Evolutionary conservation across 306 rosid genomes (phyloP), one percentile per base, ranked within the genome.

Genomic region (Pyrus pyrifolia): DNA sequence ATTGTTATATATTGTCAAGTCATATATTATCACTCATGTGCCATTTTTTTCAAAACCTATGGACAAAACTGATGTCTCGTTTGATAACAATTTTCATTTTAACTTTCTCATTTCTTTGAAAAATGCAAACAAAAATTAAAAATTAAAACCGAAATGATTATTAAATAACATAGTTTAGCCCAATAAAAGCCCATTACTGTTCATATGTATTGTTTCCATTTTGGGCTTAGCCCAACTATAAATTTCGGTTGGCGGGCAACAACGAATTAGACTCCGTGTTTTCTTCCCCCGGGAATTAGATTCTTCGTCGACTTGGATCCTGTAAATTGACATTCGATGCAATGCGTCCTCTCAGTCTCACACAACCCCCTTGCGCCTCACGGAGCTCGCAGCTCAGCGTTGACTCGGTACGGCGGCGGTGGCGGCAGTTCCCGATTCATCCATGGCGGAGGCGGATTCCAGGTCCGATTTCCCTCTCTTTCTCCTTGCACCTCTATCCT

Each of bases 401-500:
- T 38, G 61, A 64, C 76, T 65, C 87, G 42, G 38, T 29, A 79
- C 69, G 82, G 13, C 85, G 92, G 87, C 78, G 52, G 82, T 73
- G 33, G 70, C 84, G n/a, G 17, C 68, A 30, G 68, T 31, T 9
- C 42, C 68, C 68, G 68, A 40, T 38, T 27, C 77, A 10, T 58
- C 79, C 66, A 74, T 80, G 92, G 88, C 74, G 59, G 85, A 80
- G 29, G 70, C 83, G 30, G 46, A 76, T 80, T 78, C 83, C 45
- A 85, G 98, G 98, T 93, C 27, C 65, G 59, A 62, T 79, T 71
- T 31, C 74, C 38, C 17, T 75, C 66, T 73, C 72, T 61, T 52
- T 31, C 53, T 82, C 68, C 66, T 35, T 23, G 11, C 30, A 15
- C 51, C 19, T 35, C 40, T 7, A 18, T 25, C 52, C 22, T 53